Base-by-base conservation (phyloP, 768 basidiomycete species). In the Calocybe gangraenosa region DNA sequence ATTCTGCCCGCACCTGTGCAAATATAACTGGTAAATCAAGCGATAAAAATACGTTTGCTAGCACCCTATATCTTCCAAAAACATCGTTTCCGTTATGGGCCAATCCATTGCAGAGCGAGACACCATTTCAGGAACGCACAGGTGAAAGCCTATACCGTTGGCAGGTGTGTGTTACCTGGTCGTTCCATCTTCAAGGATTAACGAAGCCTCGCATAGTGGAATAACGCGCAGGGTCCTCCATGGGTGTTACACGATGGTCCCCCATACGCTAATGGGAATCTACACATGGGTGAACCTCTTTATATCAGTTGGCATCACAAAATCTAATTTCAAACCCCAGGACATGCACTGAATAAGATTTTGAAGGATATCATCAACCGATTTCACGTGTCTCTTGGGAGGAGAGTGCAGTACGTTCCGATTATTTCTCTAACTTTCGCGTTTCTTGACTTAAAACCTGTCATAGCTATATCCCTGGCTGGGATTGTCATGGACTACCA, bases 401-500 rank as follows among this genome's bases (percentile, higher is more conserved):
- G 78, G 50, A 76, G 78, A 53, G 86, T 97, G 34, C 83, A 93
- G 92, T 95, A 53, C 62, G 87, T 60, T 22, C 25, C 3, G n/a
- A 7, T 38, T 51, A 18, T 21, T 18, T 19, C 35, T 23, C 3
- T 30, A 13, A 17, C 3, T 21, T 17, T 8, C 21, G 20, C n/a
- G 14, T 46, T 41, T 31, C 19, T 25, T 7, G 2, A 18, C 50
- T 47, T 38, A 44, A 40, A 44, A 42, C 31, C 33, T 28, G 10
- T 36, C n/a, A 14, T 46, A 97, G 95, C 57, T 97, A 94, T 65
- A 65, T 88, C 11, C 94, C 95, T 28, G 95, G 95, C 8, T 99
- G 92, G 92, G 95, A 99, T 58, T 98, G 95, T 57, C 95, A 99
- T 61, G 95, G 95, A 5, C 79, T 97, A 10, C 95, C 95, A 0